Evolutionary conservation across 176 grass and related monocot species (phyloP).

Genomic region (Oryza meridionalis): DNA sequence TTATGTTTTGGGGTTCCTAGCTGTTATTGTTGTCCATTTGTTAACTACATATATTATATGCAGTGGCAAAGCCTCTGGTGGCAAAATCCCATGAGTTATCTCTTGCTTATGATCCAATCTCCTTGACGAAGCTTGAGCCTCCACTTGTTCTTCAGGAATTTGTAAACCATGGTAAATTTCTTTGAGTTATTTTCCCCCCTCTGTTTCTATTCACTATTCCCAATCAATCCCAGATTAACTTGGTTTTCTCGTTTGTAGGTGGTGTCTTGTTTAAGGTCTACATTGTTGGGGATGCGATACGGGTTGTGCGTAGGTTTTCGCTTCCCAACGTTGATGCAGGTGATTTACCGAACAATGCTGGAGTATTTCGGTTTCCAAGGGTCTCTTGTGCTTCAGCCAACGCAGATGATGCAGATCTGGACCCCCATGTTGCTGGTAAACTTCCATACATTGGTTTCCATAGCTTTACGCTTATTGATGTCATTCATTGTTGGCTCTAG

Average conservation of each 20-base stretch:
- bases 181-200: background rate
- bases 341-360: slow-evolving; percentile 61
- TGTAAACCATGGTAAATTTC: slow-evolving; percentile 83
- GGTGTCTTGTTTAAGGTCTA: slow-evolving; percentile 97
- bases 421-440: slow-evolving; percentile 84
- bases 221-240: slow-evolving; percentile 20
- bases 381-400: slow-evolving; percentile 85
- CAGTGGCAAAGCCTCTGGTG: slow-evolving; percentile 95
- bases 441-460: slow-evolving; percentile 16
- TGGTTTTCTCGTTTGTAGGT: slow-evolving; percentile 46
- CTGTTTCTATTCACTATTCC: background rate
- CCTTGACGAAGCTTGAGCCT: slow-evolving; percentile 82
- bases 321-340: slow-evolving; percentile 79
- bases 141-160: slow-evolving; percentile 97
- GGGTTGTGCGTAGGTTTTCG: slow-evolving; percentile 84
- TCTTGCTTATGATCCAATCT: slow-evolving; percentile 87
- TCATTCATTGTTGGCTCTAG: background rate
- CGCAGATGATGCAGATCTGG: slow-evolving; percentile 89
- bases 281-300: slow-evolving; percentile 92
- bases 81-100: slow-evolving; percentile 87
- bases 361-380: slow-evolving; percentile 87
- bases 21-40: background rate
- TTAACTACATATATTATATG: slow-evolving; percentile 40
- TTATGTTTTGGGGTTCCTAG: slow-evolving; percentile 3
- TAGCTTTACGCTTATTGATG: background rate